Percentiles rank a stretch among this genome's conserved stretches.
These are phyloP conservation scores for Haplosporangium sp. DNA, from an alignment of 371 early-diverging fungal species.

Conservation along the genomic window DNA sequence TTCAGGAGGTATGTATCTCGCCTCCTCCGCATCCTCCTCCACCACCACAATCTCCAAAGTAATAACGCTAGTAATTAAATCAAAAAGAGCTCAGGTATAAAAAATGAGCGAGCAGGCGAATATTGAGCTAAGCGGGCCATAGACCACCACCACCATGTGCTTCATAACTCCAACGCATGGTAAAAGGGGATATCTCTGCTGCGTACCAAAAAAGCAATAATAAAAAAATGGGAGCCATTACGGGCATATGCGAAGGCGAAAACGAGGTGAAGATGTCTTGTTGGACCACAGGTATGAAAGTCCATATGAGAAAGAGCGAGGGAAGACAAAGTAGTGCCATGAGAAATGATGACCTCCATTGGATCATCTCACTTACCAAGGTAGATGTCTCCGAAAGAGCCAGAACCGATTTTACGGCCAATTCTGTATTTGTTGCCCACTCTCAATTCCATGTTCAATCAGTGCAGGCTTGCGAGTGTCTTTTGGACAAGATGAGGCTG, in stretches of 20 bases:
- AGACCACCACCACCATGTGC: not conserved
- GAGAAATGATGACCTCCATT: not conserved
- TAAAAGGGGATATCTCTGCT: too few species aligned
- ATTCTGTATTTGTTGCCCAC: conserved; percentile 94
- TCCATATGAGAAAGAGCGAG: not conserved
- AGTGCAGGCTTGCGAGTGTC: conserved; percentile 10
- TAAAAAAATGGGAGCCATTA: conserved; percentile 7
- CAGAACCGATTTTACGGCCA: conserved; percentile 97
- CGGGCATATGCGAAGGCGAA: not conserved
- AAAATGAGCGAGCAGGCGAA: not conserved
- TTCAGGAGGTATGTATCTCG: conserved; percentile 22
- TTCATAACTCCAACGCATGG: too few species aligned
- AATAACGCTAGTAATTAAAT: conserved; percentile 17
- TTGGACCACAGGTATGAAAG: too few species aligned
- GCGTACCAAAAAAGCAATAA: not conserved
- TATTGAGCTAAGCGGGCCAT: not conserved
- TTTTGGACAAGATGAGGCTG: not conserved
- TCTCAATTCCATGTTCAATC: conserved; percentile 57
- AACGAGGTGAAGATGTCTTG: too few species aligned
- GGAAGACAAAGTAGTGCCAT: not conserved
- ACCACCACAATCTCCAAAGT: not conserved
- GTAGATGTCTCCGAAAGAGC: conserved; percentile 99
- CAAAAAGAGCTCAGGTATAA: conserved; percentile 3
- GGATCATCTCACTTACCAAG: conserved; percentile 72
- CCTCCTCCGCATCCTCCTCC: too few species aligned